Conservation (phyloP, 1,139 yeast species). For the Suhomyces taliae region DNA sequence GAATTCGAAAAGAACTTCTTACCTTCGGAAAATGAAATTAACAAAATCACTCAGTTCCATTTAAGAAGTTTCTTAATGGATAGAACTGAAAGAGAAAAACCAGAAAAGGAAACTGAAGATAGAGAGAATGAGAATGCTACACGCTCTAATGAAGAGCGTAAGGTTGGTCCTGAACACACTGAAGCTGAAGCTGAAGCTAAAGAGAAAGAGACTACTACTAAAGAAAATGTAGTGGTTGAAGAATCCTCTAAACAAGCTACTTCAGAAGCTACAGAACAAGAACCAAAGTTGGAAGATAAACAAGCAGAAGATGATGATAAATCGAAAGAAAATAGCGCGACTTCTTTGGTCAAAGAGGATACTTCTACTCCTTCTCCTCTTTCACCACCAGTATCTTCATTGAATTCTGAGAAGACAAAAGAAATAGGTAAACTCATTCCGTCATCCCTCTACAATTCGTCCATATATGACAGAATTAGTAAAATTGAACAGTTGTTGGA, state of each 20-base stretch:
- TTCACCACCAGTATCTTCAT: constrained; percentile 2
- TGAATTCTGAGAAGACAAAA: constrained; percentile 15
- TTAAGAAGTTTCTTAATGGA: constrained; percentile 71
- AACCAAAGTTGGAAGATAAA: constrained; percentile 15
- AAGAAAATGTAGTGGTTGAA: no score
- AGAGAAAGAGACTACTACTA: no score
- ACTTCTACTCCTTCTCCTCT: neutral
- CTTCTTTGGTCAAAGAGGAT: neutral
- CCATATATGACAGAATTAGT: constrained; percentile 28
- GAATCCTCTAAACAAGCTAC: no score
- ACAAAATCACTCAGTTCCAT: constrained; percentile 87
- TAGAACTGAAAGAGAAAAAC: constrained; percentile 13
- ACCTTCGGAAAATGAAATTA: constrained; percentile 92
- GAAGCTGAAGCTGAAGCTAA: no score
- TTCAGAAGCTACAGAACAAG: no score
- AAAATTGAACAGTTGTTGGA: constrained; percentile 28
- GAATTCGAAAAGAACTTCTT: constrained; percentile 78
- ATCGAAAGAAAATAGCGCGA: neutral
- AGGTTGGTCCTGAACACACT: neutral
- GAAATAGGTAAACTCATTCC: constrained; percentile 28
- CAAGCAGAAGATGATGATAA: constrained; percentile 5
- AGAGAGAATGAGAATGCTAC: neutral
- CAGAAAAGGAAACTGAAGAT: neutral
- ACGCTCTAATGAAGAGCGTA: neutral
- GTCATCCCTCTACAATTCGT: constrained; percentile 21